Evolutionary conservation across 768 basidiomycete genomes (phyloP), one percentile per base, ranked within the genome.

Genomic region (Mycena leptocephala): DNA sequence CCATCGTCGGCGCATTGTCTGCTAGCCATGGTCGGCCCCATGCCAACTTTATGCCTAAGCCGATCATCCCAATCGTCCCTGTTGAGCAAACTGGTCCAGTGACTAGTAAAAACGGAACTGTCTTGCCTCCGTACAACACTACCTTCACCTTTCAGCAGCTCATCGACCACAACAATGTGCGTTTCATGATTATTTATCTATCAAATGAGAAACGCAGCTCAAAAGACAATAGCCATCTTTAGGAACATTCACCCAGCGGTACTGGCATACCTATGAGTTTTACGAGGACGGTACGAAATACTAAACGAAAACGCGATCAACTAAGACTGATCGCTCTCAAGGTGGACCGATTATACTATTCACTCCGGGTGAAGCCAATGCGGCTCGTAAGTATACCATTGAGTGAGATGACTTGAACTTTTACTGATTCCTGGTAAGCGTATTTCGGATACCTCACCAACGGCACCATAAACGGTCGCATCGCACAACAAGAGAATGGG

Each of bases 211-310:
- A 28, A n/a, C 59, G 37, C n/a, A 16, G n/a, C 10, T 26, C 5
- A 11, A 59, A 37, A 62, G 39, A 24, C 24, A 39, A 35, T 7
- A 91, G 76, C 91, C 93, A n/a, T 84, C 87, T 32, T 84, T 90
- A 26, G 94, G 94, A 24, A 95, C 93, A n/a, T 95, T 95, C 84
- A 87, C 91, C 81, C 94, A 95, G 83, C 90, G 94, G 41, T 95
- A 89, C 83, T 95, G 93, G 93, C 87, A 90, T 74, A 91, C 91
- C 35, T 93, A 87, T 82, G 92, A 95, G 81, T 93, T 87, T 78
- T 95, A 95, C 77, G 86, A 92, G 81, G 74, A 84, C 46, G 90
- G 91, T 89, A 70, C 41, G 81, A 33, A 46, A 22, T 20, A 1
- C 33, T 24, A 41, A 74, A 41, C 26, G 41, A 11, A 63, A 14